Conservation (phyloP, 2,329 filamentous ascomycete species). For the Fusarium azukiicola region DNA sequence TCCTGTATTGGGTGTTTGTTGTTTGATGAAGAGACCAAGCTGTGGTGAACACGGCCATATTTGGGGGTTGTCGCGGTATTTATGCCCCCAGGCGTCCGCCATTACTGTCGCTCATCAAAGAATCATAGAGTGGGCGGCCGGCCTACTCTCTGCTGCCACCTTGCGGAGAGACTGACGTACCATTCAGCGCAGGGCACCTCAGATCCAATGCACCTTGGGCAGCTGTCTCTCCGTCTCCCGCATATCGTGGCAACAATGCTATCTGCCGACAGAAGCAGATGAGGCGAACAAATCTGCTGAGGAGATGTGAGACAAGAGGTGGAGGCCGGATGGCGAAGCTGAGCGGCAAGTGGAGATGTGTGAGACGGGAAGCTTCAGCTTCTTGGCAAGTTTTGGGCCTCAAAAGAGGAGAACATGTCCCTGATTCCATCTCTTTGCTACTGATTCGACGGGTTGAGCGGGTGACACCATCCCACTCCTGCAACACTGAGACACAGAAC, state of each 20-base stretch:
- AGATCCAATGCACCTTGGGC: not conserved
- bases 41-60: not conserved
- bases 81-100: not conserved
- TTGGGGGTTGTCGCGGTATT: not conserved
- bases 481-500: conserved; percentile 7
- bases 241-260: not conserved
- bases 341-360: not conserved
- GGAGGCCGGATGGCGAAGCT: conserved; percentile 10
- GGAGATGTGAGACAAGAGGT: not conserved
- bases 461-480: not conserved
- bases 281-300: not conserved
- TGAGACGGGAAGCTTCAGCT: not conserved
- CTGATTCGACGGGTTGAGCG: not conserved
- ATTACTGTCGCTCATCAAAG: not conserved
- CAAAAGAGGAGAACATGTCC: conserved; percentile 6
- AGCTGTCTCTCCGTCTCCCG: not conserved
- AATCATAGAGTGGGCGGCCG: not conserved
- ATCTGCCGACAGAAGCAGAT: not conserved
- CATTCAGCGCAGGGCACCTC: not conserved
- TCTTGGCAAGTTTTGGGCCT: not conserved
- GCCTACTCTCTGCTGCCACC: not conserved
- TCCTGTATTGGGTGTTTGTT: not conserved
- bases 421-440: not conserved
- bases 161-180: not conserved
- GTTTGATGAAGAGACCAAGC: not conserved